Evolutionary conservation across 306 rosid genomes (phyloP).

Genomic region (Prunus mume): DNA sequence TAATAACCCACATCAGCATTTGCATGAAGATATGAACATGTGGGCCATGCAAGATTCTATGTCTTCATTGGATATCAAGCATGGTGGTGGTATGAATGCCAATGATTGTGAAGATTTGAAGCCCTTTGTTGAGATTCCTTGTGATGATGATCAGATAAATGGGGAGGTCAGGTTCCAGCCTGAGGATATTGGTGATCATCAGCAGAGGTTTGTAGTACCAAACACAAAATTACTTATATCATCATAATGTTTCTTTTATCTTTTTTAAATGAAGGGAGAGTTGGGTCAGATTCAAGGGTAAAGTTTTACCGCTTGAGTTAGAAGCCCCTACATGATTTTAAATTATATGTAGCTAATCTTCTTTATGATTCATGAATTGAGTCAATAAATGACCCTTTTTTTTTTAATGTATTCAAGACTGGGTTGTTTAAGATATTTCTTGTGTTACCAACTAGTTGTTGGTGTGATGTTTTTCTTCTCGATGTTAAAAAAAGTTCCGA

Average conservation of each 20-base stretch:
- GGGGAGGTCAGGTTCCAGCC: constrained; percentile 40
- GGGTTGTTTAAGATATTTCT: background rate
- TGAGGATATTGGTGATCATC: constrained; percentile 23
- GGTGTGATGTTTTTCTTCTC: too few relatives aligned
- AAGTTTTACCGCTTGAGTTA: background rate
- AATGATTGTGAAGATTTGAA: constrained; percentile 45
- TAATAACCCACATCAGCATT: background rate
- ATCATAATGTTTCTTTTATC: background rate
- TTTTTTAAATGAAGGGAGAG: background rate
- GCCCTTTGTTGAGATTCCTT: constrained; percentile 23
- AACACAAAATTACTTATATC: background rate
- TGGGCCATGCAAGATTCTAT: constrained; percentile 58
- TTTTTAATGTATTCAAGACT: background rate
- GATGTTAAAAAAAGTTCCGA: too few relatives aligned
- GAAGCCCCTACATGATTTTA: background rate
- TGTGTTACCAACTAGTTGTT: background rate
- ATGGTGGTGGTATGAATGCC: constrained; percentile 10
- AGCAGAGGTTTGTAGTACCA: constrained; percentile 48
- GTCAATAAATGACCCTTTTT: background rate
- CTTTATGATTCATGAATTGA: background rate
- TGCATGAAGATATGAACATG: constrained; percentile 47
- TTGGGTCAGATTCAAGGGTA: background rate
- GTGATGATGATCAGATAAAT: constrained; percentile 21
- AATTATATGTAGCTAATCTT: background rate
- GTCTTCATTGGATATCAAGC: constrained; percentile 50